Percentiles rank a stretch among this genome's conserved stretches.
phyloP scores from a whole-genome alignment of 2,329 filamentous ascomycete genomes.

The Hypoxylon sp. region DNA sequence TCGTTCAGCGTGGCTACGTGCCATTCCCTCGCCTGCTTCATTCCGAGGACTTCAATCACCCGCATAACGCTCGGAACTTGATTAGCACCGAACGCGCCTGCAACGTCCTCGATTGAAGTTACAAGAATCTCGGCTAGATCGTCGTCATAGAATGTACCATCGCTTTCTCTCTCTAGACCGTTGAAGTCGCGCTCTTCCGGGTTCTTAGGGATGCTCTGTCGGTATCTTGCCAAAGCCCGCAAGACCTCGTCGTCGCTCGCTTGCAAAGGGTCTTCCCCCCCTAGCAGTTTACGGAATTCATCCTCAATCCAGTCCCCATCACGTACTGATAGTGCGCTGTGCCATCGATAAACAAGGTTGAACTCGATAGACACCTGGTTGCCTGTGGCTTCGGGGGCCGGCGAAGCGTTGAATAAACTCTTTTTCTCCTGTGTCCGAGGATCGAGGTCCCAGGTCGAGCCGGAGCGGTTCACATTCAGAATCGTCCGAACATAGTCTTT shows the following conservation, averaged over 20 bases:
- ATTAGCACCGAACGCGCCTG: slow-evolving; percentile 67
- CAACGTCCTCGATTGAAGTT: slow-evolving; percentile 63
- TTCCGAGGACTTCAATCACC: slow-evolving; percentile 64
- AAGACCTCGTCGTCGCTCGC: slow-evolving; percentile 65
- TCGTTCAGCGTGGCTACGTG: slow-evolving; percentile 68
- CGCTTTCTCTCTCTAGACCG: slow-evolving; percentile 59
- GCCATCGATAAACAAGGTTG: slow-evolving; percentile 68
- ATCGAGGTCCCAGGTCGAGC: slow-evolving; percentile 53
- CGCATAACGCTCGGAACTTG: slow-evolving; percentile 63
- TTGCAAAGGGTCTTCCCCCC: slow-evolving; percentile 60
- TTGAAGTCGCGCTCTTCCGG: slow-evolving; percentile 69
- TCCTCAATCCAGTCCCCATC: slow-evolving; percentile 64
- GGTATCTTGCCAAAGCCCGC: slow-evolving; percentile 63
- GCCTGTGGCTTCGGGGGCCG: slow-evolving; percentile 59
- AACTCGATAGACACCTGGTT: slow-evolving; percentile 69
- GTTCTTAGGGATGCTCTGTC: slow-evolving; percentile 63
- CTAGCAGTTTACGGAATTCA: slow-evolving; percentile 55
- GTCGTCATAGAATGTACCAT: slow-evolving; percentile 58
- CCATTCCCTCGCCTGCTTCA: slow-evolving; percentile 63
- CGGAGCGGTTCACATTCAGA: slow-evolving; percentile 65
- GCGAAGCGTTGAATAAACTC: slow-evolving; percentile 46
- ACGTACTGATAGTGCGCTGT: slow-evolving; percentile 59
- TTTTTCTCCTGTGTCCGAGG: slow-evolving; percentile 50
- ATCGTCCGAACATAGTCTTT: slow-evolving; percentile 60
- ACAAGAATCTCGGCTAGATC: slow-evolving; percentile 63